phyloP scores from a whole-genome alignment of 1,139 yeast genomes.

The Saccharomyces hybrid region DNA sequence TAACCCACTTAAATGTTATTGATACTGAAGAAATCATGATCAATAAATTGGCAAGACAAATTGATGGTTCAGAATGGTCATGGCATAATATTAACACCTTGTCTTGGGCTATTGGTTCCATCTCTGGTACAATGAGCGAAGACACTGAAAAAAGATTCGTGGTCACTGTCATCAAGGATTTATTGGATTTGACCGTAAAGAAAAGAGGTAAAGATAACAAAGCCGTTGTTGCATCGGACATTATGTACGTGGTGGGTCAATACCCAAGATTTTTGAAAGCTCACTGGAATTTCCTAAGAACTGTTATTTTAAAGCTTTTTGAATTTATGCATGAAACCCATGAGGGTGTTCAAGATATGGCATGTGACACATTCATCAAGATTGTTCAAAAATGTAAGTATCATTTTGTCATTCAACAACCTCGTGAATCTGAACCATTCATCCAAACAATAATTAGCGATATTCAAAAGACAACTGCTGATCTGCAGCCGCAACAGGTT shows the following conservation, averaged over 20 bases:
- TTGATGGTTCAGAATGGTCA: conserved; percentile 97
- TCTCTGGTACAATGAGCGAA: conserved; percentile 86
- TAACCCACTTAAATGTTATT: conserved; percentile 89
- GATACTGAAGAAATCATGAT: conserved; percentile 94
- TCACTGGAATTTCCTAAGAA: conserved; percentile 94
- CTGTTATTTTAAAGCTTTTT: conserved; percentile 89
- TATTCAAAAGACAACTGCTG: conserved; percentile 80
- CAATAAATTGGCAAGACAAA: conserved; percentile 81
- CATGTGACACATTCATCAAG: conserved; percentile 96
- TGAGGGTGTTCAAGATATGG: conserved; percentile 99
- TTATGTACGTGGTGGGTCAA: conserved; percentile 98
- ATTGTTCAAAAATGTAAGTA: conserved; percentile 91
- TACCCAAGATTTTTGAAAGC: conserved; percentile 95
- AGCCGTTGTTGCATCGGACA: conserved; percentile 97
- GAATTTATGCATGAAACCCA: conserved; percentile 99
- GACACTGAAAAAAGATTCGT: conserved; percentile 93
- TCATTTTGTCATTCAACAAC: conserved; percentile 85
- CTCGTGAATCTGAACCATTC: conserved; percentile 84
- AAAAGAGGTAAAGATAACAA: conserved; percentile 96
- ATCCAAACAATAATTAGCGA: conserved; percentile 81
- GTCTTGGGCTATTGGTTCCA: no score
- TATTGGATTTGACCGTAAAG: conserved; percentile 85
- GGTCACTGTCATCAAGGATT: conserved; percentile 86
- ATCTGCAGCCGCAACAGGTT: conserved; percentile 92
- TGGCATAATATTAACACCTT: conserved; percentile 71